Conservation (phyloP, 2,329 filamentous ascomycete species). For the Rutstroemia sydowiana region DNA sequence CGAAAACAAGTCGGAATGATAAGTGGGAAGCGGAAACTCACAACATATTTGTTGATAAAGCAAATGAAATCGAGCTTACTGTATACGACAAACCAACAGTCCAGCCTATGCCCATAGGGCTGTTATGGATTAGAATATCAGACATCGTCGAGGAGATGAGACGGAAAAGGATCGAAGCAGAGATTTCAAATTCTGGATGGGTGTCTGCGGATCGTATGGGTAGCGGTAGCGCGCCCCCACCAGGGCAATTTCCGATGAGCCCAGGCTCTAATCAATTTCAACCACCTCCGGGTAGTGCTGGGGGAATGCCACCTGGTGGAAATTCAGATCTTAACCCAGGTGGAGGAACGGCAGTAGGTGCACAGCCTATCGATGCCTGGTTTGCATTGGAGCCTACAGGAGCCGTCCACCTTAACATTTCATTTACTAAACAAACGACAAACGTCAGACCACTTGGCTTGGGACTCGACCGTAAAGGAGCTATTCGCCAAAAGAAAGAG, state of each 20-base stretch:
- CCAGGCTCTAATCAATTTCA: constrained; percentile 40
- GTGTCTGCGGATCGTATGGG: constrained; percentile 95
- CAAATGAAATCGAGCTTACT: constrained; percentile 95
- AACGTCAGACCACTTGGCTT: constrained; percentile 77
- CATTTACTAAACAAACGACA: constrained; percentile 85
- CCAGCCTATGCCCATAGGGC: constrained; percentile 82
- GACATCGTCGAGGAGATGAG: constrained; percentile 97
- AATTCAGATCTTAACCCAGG: constrained; percentile 23
- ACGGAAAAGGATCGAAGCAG: constrained; percentile 91
- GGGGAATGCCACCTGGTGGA: constrained; percentile 9
- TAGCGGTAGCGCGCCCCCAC: constrained; percentile 42
- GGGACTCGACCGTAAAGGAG: constrained; percentile 88
- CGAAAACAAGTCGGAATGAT: constrained; percentile 76
- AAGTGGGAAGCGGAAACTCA: constrained; percentile 89
- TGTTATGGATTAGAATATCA: constrained; percentile 94
- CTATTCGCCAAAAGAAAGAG: constrained; percentile 95
- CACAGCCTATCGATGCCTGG: constrained; percentile 77
- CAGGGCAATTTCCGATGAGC: constrained; percentile 52
- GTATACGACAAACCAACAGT: constrained; percentile 95
- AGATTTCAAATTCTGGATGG: constrained; percentile 92
- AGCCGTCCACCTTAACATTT: constrained; percentile 82
- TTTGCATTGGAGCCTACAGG: constrained; percentile 94
- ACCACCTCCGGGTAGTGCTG: constrained; percentile 34
- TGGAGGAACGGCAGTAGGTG: constrained; percentile 32
- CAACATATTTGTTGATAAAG: constrained; percentile 92